phyloP scores from a whole-genome alignment of 352 stramenopile species.

The Thraustochytrium striatum region DNA sequence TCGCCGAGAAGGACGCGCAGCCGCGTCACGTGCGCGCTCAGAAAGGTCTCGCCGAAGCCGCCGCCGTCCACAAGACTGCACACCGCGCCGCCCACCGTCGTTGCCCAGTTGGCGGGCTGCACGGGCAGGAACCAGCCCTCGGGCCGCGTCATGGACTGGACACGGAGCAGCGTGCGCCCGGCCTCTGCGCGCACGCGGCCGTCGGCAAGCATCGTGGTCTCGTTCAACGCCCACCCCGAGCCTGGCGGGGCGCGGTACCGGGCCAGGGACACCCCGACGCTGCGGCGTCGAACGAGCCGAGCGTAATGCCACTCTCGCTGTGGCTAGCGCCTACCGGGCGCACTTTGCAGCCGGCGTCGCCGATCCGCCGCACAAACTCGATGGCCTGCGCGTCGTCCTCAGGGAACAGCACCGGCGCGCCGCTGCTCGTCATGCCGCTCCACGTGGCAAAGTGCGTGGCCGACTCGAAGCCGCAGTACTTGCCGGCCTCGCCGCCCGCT shows the following conservation, averaged over 20 bases:
- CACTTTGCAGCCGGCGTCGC: constrained; percentile 33
- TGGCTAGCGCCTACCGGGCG: constrained; percentile 15
- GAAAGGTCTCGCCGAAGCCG: constrained; percentile 13
- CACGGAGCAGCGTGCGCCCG: constrained; percentile 14
- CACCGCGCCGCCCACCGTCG: background rate
- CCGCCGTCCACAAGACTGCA: background rate
- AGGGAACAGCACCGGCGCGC: constrained; percentile 16
- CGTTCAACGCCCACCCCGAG: background rate
- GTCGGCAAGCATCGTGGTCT: background rate
- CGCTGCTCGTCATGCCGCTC: constrained; percentile 16
- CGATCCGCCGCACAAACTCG: constrained; percentile 1
- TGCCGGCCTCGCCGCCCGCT: background rate
- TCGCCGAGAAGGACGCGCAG: constrained; percentile 22
- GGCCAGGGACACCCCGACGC: constrained; percentile 28
- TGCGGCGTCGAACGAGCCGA: background rate
- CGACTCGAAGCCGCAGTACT: constrained; percentile 19
- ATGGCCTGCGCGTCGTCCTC: constrained; percentile 15
- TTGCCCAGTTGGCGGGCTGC: background rate
- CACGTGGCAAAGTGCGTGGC: background rate
- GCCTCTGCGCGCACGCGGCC: constrained; percentile 4
- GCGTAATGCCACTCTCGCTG: constrained; percentile 18
- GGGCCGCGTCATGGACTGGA: constrained; percentile 14
- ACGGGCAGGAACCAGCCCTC: constrained; percentile 1
- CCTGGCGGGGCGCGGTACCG: background rate
- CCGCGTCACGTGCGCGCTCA: background rate